Percentiles rank a stretch among this genome's conserved stretches.
These are phyloP conservation scores for Talaromyces marneffei DNA, from an alignment of 2,329 filamentous ascomycete species.

Conservation along the genomic window DNA sequence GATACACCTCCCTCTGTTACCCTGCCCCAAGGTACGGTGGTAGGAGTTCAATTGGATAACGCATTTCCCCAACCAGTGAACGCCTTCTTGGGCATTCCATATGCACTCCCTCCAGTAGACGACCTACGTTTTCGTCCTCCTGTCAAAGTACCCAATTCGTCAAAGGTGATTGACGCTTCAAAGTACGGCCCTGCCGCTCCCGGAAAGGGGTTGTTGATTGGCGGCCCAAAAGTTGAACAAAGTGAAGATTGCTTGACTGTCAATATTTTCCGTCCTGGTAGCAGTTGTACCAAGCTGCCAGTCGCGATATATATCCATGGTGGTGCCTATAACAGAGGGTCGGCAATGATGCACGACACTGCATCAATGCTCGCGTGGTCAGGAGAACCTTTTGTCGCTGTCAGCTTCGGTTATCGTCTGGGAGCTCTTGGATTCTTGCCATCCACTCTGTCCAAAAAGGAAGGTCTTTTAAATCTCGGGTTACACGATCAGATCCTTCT, in stretches of 20 bases:
- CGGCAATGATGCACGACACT: conserved; percentile 47
- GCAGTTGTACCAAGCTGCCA: conserved; percentile 24
- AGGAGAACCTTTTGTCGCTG: conserved; percentile 39
- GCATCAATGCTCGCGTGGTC: conserved; percentile 56
- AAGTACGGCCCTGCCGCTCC: conserved; percentile 29
- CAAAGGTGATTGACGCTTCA: conserved; percentile 30
- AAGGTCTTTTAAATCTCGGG: conserved; percentile 53
- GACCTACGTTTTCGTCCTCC: conserved; percentile 44
- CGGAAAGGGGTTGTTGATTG: conserved; percentile 44
- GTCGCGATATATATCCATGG: conserved; percentile 41
- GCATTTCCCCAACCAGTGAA: neutral
- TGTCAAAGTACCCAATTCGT: conserved; percentile 22
- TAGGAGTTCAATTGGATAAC: neutral
- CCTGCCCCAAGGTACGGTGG: neutral
- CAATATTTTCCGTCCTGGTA: conserved; percentile 34
- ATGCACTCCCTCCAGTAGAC: conserved; percentile 44
- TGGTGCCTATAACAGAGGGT: conserved; percentile 31
- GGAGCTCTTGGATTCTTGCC: conserved; percentile 55
- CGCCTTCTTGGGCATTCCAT: conserved; percentile 46
- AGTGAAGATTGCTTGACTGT: conserved; percentile 41
- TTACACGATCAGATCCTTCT: conserved; percentile 66
- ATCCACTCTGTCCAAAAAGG: neutral
- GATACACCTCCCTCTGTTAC: neutral
- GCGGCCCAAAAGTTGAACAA: conserved; percentile 46
- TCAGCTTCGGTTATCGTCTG: conserved; percentile 44